These are phyloP conservation scores for Aureobasidium leucospermi DNA, from an alignment of 2,329 filamentous ascomycete genomes.

Conservation along the genomic window DNA sequence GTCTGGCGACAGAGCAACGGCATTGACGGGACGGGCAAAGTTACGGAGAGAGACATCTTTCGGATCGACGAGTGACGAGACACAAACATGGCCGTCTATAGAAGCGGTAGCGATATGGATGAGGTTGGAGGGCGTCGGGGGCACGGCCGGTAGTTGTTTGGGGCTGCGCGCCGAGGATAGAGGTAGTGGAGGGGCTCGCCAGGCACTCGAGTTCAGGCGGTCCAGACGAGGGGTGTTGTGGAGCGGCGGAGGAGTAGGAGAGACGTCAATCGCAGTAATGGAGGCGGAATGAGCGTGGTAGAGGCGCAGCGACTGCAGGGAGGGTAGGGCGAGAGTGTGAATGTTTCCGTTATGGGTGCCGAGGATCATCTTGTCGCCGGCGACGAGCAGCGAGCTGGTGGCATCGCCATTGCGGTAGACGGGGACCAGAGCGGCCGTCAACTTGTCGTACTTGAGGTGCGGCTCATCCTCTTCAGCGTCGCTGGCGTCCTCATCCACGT, in stretches of 20 bases:
- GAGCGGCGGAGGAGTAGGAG: conserved; percentile 66
- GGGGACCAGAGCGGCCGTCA: conserved; percentile 70
- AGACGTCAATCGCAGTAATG: conserved; percentile 82
- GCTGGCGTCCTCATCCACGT: background rate
- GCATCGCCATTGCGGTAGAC: conserved; percentile 94
- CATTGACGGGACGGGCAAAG: conserved; percentile 86
- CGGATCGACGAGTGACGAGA: conserved; percentile 76
- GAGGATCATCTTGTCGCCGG: conserved; percentile 94
- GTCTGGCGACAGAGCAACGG: conserved; percentile 88
- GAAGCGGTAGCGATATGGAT: conserved; percentile 93
- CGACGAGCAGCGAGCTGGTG: conserved; percentile 82
- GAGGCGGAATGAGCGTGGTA: conserved; percentile 93
- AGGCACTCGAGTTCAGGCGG: conserved; percentile 10
- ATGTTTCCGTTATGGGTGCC: conserved; percentile 97
- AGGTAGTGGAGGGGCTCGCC: background rate
- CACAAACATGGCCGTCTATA: conserved; percentile 90
- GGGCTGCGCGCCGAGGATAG: background rate
- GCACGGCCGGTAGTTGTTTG: conserved; percentile 51
- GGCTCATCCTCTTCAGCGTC: conserved; percentile 71
- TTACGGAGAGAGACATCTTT: conserved; percentile 90
- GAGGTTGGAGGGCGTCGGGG: conserved; percentile 74
- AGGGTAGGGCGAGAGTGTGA: conserved; percentile 77
- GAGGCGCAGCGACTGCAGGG: conserved; percentile 70
- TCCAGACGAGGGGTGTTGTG: background rate
- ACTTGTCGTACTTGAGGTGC: conserved; percentile 80